Conservation (phyloP, 805 yeast genomes). For the Wickerhamiella qilinensis region DNA sequence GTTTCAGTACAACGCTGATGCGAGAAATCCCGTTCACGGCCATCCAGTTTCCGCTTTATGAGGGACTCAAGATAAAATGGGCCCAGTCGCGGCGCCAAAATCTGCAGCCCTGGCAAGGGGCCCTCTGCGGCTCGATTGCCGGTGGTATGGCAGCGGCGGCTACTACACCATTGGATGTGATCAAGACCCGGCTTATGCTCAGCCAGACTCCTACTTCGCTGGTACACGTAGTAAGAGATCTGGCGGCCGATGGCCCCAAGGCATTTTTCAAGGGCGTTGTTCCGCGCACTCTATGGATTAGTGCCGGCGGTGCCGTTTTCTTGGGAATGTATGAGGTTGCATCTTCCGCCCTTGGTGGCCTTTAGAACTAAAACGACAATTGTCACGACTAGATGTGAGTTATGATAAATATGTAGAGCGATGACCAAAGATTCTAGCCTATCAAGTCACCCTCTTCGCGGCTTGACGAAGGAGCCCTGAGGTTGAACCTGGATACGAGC, state of each 20-base stretch:
- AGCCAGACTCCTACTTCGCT: conserved; percentile 34
- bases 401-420: too few species aligned
- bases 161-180: conserved; percentile 87
- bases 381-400: too few species aligned
- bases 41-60: conserved; percentile 91
- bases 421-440: too few species aligned
- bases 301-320: conserved; percentile 97
- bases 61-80: conserved; percentile 54
- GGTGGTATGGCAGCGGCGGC: conserved; percentile 93
- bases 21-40: conserved; percentile 94
- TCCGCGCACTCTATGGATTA: conserved; percentile 93
- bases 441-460: too few species aligned
- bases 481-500: conserved; percentile 2
- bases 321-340: conserved; percentile 71
- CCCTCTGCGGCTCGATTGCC: conserved; percentile 79
- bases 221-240: conserved; percentile 30
- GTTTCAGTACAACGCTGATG: conserved; percentile 83
- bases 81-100: conserved; percentile 32
- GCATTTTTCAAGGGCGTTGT: conserved; percentile 78
- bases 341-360: not conserved
- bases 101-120: conserved; percentile 57
- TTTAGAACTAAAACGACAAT: not conserved
- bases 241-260: conserved; percentile 46
- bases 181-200: conserved; percentile 86
- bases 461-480: too few species aligned